Base-by-base conservation (phyloP, 495 filamentous ascomycete species). In the Sordaria brevicollis region DNA sequence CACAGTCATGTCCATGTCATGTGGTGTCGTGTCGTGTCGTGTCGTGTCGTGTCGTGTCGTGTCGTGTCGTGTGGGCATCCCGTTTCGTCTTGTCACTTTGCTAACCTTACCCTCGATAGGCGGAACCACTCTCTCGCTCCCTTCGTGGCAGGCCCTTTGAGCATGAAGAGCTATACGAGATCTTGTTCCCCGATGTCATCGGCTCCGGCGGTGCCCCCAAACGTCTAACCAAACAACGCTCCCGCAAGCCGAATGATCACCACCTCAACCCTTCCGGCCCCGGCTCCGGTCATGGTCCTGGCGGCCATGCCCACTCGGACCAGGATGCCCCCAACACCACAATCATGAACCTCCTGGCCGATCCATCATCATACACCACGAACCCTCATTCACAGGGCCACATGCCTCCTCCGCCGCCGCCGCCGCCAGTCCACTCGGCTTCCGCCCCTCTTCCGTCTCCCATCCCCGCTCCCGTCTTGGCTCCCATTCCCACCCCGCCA, bases 161-260 rank as follows among this genome's bases (percentile, higher is more conserved):
- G 4, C 83, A 85, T 72, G 83, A 85, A 72, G 80, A 84, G 19
- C 84, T 79, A 72, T 83, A 83, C 81, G 81, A 84, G 72, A 79
- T 84, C 54, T 74, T 85, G 13, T 85, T 83, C 39, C 82, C 81
- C 35, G 83, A 85, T 65, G 83, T 85, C 35, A 78, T 83, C 31
- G 83, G 83, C 9, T 84, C 83, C 2, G 82, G 83, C 35, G 83
- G 83, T 33, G 82, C 81, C 3, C 83, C 83, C 3, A 85, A 85
- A 71, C 80, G 83, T 5, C 77, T 84, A 33, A 85, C 83, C 67
- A 85, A 83, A 71, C 79, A 62, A 62, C 49, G 49, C 49, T 25
- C 82, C 35, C 77, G 82, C 31, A 74, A 80, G 9, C 82, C 79
- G 66, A 76, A 77, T 31, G 71, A 75, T 8, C 79, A 84, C 62